Evolutionary conservation across 1,284 basidiomycete species (phyloP), one percentile per base, ranked within the genome.

Genomic region (Stereum hirsutum): DNA sequence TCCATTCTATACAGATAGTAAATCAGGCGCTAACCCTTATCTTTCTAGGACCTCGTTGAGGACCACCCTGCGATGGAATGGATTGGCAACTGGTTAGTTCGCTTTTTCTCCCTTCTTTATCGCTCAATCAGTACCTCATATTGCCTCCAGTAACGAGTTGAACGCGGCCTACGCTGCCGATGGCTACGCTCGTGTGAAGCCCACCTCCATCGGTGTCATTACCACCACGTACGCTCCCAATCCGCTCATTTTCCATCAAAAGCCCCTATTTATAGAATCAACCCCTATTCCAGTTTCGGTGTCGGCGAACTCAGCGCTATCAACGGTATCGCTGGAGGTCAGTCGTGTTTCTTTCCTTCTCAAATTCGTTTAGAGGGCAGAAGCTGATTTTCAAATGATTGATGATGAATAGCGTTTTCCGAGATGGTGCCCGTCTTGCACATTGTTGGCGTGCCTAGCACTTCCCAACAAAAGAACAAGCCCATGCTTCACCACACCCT

Each of bases 361-460:
- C n/a, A n/a, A n/a, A n/a, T n/a, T n/a, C n/a, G n/a, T n/a, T n/a
- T n/a, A n/a, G n/a, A n/a, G n/a, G n/a, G n/a, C n/a, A n/a, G n/a
- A n/a, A n/a, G n/a, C n/a, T n/a, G n/a, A n/a, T n/a, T n/a, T n/a
- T n/a, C n/a, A n/a, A n/a, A n/a, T n/a, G n/a, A n/a, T n/a, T n/a
- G n/a, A n/a, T n/a, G n/a, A n/a, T n/a, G n/a, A 46, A 40, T 28
- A 83, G 84, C 85, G 4, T 83, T 77, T 61, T 83, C 89, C 21
- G 93, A 98, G 64, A 85, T 90, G 65, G 80, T 98, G 5, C 94
- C 94, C 6, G 75, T 98, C 4, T 71, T 98, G 5, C 94, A 98
- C 59, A 78, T 98, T 39, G 94, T 87, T 39, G 94, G 94, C 46
- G 80, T 81, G 1, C 93, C 94, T 0, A 85, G 78, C 50, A 89